Base-by-base conservation (phyloP, 1,284 basidiomycete genomes). In the Cutaneotrichosporon sp. region DNA sequence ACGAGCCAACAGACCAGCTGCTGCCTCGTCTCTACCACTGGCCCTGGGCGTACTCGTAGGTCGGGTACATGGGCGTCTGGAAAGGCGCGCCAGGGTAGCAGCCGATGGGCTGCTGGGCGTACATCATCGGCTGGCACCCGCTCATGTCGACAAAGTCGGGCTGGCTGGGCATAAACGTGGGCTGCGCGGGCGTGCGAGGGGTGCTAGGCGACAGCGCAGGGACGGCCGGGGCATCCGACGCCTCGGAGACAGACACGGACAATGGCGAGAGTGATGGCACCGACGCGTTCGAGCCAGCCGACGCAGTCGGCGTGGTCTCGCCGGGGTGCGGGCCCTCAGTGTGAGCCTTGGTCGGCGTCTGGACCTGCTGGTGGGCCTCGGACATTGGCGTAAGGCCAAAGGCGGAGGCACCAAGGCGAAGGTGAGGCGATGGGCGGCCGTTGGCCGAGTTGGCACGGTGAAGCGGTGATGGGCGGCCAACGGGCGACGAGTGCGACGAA, bases 351-450 rank as follows among this genome's bases (percentile, higher is more conserved):
- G 34, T 39, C 37, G 30, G 46, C 30, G 12, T 49, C 21, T 9
- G 56, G 38, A 15, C 22, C 23, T 7, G 42, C 37, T 40, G 36
- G 14, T 21, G 26, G 30, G 26, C 38, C 15, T 49, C 51, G 12
- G 46, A 43, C 30, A 56, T 43, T n/a, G 55, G 55, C 15, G 54
- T 50, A 15, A 56, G 47, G 17, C 54, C 52, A 36, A 60, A 60
- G 9, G 55, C 54, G 7, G 54, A 56, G 14, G 58, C 50, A 22
- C 46, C 53, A 18, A 55, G 47, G 26, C 52, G 52, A 36, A 48
- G 45, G 41, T 60, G 55, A 3, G 56, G 52, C 13, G 56, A 58
- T 14, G 55, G 55, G n/a, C 56, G 52, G 2, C 58, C 54, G 20
- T 52, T 46, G 18, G 46, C 36, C 8, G 58, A 60, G 38, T 49